Conservation (phyloP, 2,329 filamentous ascomycete species). For the Verticillium klebahnii region DNA sequence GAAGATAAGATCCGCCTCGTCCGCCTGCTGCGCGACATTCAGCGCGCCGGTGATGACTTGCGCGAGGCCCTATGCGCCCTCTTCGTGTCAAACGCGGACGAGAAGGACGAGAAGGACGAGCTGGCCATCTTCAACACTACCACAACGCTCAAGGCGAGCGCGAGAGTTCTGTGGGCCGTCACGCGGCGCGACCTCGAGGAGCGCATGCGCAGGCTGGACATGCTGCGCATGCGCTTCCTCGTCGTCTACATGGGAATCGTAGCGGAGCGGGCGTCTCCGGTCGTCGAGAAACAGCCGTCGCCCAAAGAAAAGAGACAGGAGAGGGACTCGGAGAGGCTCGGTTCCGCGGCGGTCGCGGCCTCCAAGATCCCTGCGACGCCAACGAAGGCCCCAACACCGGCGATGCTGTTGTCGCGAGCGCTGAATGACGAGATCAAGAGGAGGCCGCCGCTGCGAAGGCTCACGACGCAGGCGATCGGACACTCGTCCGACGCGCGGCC, state of each 20-base stretch:
- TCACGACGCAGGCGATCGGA: slow-evolving; percentile 51
- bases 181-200: slow-evolving; percentile 51
- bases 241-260: slow-evolving; percentile 61
- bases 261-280: slow-evolving; percentile 30
- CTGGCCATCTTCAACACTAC: slow-evolving; percentile 12
- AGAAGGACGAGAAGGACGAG: slow-evolving; percentile 32
- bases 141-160: slow-evolving; percentile 38
- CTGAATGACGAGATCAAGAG: slow-evolving; percentile 36
- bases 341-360: slow-evolving; percentile 4
- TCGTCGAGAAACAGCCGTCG: slow-evolving; percentile 24
- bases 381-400: slow-evolving; percentile 18
- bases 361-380: slow-evolving; percentile 24
- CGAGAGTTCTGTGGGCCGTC: slow-evolving; percentile 54
- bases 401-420: slow-evolving; percentile 32
- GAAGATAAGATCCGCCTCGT: slow-evolving; percentile 59
- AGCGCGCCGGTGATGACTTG: slow-evolving; percentile 55
- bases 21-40: slow-evolving; percentile 56
- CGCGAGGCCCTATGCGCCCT: slow-evolving; percentile 54
- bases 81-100: slow-evolving; percentile 27
- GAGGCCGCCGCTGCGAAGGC: slow-evolving; percentile 44
- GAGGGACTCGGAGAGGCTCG: neutral
- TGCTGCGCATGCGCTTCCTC: slow-evolving; percentile 60
- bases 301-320: slow-evolving; percentile 15
- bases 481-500: slow-evolving; percentile 43
- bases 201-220: slow-evolving; percentile 52